phyloP scores from a whole-genome alignment of 495 filamentous ascomycete genomes.

The Trichoderma erinaceum region DNA sequence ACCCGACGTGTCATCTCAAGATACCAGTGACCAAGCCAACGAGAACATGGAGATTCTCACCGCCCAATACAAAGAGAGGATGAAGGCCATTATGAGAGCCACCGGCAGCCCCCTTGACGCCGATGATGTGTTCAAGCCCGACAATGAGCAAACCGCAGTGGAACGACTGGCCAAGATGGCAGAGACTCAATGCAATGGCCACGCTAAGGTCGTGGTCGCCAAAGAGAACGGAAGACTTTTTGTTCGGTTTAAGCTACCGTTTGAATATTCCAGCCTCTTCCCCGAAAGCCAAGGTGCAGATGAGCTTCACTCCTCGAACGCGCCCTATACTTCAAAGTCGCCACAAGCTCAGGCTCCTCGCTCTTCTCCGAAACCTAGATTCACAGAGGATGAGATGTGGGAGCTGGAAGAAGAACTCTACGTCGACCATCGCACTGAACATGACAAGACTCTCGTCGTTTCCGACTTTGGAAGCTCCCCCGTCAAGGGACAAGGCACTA shows the following conservation, averaged over 20 bases:
- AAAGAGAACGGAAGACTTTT: neutral
- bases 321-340: neutral
- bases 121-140: neutral
- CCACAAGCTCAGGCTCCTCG: neutral
- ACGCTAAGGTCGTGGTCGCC: neutral
- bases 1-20: neutral
- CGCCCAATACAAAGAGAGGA: neutral
- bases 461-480: neutral
- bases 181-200: neutral
- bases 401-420: neutral
- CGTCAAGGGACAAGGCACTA: too few species aligned
- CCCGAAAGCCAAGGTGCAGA: neutral
- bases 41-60: neutral
- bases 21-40: neutral
- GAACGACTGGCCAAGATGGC: neutral
- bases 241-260: slow-evolving; percentile 14
- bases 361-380: neutral
- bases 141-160: neutral
- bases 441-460: neutral
- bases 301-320: neutral
- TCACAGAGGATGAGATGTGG: neutral
- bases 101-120: neutral
- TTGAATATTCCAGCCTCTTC: neutral
- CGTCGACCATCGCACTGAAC: too few species aligned
- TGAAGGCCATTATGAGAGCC: neutral